Base-by-base conservation (phyloP, 2,329 filamentous ascomycete species). In the Fusarium algeriense region DNA sequence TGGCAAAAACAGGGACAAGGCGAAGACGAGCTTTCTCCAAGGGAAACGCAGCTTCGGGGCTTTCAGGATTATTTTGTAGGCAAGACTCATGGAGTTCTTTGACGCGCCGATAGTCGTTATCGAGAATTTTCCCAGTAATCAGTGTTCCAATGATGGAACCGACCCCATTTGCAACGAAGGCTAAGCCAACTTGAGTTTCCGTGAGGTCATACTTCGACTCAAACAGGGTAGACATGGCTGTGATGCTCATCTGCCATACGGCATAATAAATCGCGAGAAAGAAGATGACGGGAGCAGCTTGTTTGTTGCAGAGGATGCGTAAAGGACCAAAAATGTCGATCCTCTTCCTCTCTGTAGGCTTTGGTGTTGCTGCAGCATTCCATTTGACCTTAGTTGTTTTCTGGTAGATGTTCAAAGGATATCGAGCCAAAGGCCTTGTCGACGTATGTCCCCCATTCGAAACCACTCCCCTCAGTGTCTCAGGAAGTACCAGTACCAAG, bases 201-300 rank as follows among this genome's bases (percentile, higher is more conserved):
- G 60, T 75, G 2, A 86, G 78, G 11, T 78, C 79, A 62, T 88
- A 88, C 7, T 70, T 73, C 1, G 73, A 64, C 37, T 83, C 72
- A 70, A 88, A 86, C 0, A 88, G 79, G 0, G 81, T 81, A 0
- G 87, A 85, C 81, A 87, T 85, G 38, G 83, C 83, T 0, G 86
- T 86, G 61, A 87, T 86, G 70, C 82, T 84, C 84, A 88, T 87
- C 60, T 87, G 85, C 84, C 85, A 88, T 11, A 86, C 83, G 1
- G 85, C 81, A 61, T 88, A 88, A 75, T 86, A 84, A 5, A 87
- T 73, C 0, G 83, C 83, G 7, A 87, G 79, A 55, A 85, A 88
- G 19, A 83, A 6, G 34, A 87, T 83, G 9, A 85, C 81, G 0
- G 82, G 81, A 0, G 81, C 78, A 0, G 84, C 82, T 2, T 83